Evolutionary conservation across 2,329 filamentous ascomycete genomes (phyloP).

Genomic region (Alternaria consortialis): DNA sequence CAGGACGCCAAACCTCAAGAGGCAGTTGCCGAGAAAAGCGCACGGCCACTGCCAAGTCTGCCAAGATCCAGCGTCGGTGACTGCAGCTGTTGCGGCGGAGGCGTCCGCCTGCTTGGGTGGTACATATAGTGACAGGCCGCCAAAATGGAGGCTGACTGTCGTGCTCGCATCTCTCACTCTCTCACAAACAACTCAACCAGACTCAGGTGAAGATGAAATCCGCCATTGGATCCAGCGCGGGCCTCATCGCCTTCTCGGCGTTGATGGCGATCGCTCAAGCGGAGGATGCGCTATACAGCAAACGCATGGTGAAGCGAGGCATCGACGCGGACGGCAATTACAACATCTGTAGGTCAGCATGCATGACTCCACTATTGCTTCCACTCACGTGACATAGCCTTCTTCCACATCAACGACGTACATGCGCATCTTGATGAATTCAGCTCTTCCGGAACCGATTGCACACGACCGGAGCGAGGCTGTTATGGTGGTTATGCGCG

Average conservation of each 20-base stretch:
- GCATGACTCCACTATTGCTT: not conserved
- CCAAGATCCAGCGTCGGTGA: not conserved
- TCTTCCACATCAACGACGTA: constrained; percentile 76
- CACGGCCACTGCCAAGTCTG: constrained; percentile 32
- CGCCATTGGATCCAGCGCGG: constrained; percentile 18
- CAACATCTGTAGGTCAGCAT: constrained; percentile 43
- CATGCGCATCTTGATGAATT: constrained; percentile 73
- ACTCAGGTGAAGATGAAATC: constrained; percentile 34
- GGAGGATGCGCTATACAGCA: constrained; percentile 45
- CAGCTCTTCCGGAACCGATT: constrained; percentile 68
- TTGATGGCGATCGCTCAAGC: constrained; percentile 26
- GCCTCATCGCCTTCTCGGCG: constrained; percentile 34
- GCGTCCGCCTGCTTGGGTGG: constrained; percentile 10
- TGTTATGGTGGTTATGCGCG: constrained; percentile 73
- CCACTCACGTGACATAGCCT: constrained; percentile 50
- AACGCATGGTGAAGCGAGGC: constrained; percentile 41
- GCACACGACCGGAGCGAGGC: constrained; percentile 63
- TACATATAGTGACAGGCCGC: constrained; percentile 25
- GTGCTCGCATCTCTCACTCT: constrained; percentile 8
- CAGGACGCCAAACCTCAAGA: constrained; percentile 21
- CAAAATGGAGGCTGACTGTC: not conserved
- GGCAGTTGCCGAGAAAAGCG: constrained; percentile 40
- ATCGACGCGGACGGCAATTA: constrained; percentile 45
- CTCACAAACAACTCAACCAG: not conserved
- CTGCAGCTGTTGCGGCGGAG: constrained; percentile 16